Base-by-base conservation (phyloP, 331 rosid species). In the Quercus tomentella region DNA sequence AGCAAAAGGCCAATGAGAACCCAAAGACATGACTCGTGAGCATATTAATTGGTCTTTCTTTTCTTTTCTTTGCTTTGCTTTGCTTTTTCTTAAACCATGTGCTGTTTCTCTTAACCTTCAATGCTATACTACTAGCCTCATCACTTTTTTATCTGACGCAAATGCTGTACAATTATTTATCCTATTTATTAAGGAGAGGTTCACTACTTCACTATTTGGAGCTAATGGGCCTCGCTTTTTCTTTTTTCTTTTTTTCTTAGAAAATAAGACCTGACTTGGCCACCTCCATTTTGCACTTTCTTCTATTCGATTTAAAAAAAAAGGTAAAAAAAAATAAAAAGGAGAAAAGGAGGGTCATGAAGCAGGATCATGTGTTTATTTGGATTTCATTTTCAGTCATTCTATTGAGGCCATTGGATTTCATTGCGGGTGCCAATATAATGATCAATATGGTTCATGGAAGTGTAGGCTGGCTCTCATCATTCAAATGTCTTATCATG, bases 61-160 rank as follows among this genome's bases (percentile, higher is more conserved):
- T 68, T 60, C 31, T 70, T 67, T 80, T 72, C 1, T 11, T 52
- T 10, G 21, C 79, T 31, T 73, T 10, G 26, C 79, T 31, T 73
- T 30, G 4, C 67, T 57, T 74, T 56, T 56, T 49, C 74, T 76
- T 79, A 89, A 89, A 79, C 86, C 88, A 81, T 80, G 88, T 86
- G 89, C 57, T 18, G 67, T 28, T 79, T 76, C 79, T 78, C 69
- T 55, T 57, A 52, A 21, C 55, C 63, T 31, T 49, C n/a, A 57
- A 37, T 61, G 86, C 82, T 71, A 70, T 65, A 58, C 31, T 43
- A 76, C 79, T 49, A 74, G 52, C 68, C 72, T 63, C 75, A 54
- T 45, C n/a, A 7, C 68, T 51, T 81, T 85, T 85, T 88, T 75
- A 61, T 72, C 89, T 85, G 87, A 83, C 83, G 77, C 77, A 77